A percentile compares a stretch with the other conserved stretches of the same genome.
These are phyloP conservation scores for Saccharomycopsis guyanensis DNA, from an alignment of 805 yeast genomes.

Conservation along the genomic window DNA sequence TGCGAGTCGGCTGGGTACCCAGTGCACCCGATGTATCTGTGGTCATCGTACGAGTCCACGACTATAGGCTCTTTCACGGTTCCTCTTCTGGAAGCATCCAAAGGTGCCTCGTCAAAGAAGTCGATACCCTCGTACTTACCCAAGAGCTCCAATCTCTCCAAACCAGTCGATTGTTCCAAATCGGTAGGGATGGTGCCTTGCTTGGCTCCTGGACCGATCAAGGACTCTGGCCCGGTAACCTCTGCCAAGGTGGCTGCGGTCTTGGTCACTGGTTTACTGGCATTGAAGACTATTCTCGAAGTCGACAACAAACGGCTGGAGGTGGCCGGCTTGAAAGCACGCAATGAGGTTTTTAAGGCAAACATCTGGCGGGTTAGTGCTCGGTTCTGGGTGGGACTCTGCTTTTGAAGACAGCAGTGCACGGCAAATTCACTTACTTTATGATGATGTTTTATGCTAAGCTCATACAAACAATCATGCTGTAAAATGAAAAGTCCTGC, in stretches of 20 bases:
- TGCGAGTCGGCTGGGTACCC: constrained; percentile 94
- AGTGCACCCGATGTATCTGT: constrained; percentile 95
- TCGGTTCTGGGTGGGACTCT: background rate
- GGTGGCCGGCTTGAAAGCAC: constrained; percentile 7
- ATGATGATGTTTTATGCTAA: too few species aligned
- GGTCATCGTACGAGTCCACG: constrained; percentile 84
- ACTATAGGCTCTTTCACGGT: constrained; percentile 84
- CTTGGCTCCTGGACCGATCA: constrained; percentile 87
- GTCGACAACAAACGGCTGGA: constrained; percentile 23
- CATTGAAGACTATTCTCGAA: constrained; percentile 26
- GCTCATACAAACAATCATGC: too few species aligned
- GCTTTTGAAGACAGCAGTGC: too few species aligned
- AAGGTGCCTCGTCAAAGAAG: constrained; percentile 80
- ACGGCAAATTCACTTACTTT: too few species aligned
- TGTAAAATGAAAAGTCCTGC: background rate
- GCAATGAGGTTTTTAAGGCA: constrained; percentile 15
- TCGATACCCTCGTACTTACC: constrained; percentile 96
- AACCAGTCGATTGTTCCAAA: constrained; percentile 95
- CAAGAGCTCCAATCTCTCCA: constrained; percentile 90
- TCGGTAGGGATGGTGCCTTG: constrained; percentile 86
- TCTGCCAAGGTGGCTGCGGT: constrained; percentile 67
- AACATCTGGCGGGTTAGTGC: constrained; percentile 16
- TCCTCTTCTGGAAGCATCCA: constrained; percentile 83
- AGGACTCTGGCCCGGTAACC: constrained; percentile 67
- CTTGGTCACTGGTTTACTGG: constrained; percentile 34